Evolutionary conservation across 176 grass and related monocot genomes (phyloP).

Genomic region (Carex scoparia): DNA sequence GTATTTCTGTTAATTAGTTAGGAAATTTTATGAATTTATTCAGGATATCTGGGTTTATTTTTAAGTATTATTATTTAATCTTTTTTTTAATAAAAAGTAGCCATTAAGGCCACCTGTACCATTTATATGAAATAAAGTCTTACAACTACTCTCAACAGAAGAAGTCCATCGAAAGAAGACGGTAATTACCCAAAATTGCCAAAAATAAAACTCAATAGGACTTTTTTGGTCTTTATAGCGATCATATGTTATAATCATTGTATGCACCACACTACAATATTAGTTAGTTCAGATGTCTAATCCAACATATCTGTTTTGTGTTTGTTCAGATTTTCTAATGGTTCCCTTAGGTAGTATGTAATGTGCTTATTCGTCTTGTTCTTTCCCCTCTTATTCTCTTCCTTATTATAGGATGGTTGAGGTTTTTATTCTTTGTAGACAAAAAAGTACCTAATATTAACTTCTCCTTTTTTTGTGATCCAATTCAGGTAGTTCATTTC

Average conservation of each 20-base stretch:
- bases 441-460: neutral
- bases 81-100: too few species aligned
- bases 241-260: neutral
- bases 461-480: neutral
- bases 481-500: conserved; percentile 78
- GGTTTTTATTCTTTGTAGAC: neutral
- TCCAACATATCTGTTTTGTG: neutral
- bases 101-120: too few species aligned
- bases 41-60: neutral
- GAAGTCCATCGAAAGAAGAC: too few species aligned
- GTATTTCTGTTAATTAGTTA: neutral
- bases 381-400: neutral
- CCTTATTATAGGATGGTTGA: neutral
- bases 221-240: neutral
- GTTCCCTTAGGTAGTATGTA: neutral
- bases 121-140: too few species aligned
- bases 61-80: too few species aligned
- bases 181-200: too few species aligned
- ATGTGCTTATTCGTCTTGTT: neutral
- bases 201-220: too few species aligned
- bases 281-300: neutral
- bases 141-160: too few species aligned
- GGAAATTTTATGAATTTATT: neutral
- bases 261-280: neutral
- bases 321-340: neutral